These are phyloP conservation scores for Aspergillus amoenus DNA, from an alignment of 2,329 filamentous ascomycete genomes.

Conservation along the genomic window DNA sequence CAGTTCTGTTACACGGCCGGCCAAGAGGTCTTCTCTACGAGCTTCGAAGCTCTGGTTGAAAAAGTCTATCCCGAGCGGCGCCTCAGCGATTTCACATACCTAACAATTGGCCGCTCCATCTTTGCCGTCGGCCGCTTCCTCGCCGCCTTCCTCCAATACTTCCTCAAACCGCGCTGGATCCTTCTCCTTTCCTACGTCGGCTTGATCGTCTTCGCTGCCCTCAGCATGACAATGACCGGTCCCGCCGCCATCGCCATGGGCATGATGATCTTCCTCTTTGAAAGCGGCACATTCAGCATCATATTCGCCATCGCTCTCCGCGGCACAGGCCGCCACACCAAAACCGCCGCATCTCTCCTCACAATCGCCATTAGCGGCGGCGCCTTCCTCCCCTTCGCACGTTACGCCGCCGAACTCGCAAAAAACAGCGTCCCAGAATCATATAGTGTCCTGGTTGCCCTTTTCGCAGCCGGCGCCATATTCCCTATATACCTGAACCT, in stretches of 20 bases:
- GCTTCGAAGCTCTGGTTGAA: conserved; percentile 47
- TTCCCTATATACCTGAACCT: conserved; percentile 57
- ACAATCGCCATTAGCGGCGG: conserved; percentile 57
- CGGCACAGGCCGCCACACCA: conserved; percentile 59
- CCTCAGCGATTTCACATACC: conserved; percentile 42
- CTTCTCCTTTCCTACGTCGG: conserved; percentile 55
- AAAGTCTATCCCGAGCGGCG: conserved; percentile 36
- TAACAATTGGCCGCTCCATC: conserved; percentile 56
- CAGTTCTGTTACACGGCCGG: conserved; percentile 63
- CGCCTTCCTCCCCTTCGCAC: conserved; percentile 56
- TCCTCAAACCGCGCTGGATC: conserved; percentile 60
- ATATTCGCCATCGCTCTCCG: conserved; percentile 60
- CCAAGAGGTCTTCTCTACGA: conserved; percentile 57
- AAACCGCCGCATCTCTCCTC: conserved; percentile 54
- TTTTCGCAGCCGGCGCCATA: conserved; percentile 51
- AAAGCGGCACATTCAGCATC: conserved; percentile 60
- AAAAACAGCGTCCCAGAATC: conserved; percentile 46
- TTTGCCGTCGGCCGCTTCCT: conserved; percentile 61
- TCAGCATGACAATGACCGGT: conserved; percentile 52
- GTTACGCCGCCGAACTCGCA: conserved; percentile 45
- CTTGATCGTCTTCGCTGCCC: conserved; percentile 51
- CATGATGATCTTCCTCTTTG: conserved; percentile 58
- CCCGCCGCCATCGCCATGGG: conserved; percentile 47
- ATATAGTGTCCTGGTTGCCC: conserved; percentile 54
- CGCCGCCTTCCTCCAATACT: conserved; percentile 52